phyloP scores from a whole-genome alignment of 2,329 filamentous ascomycete species.

The Penicillium corylophilum region DNA sequence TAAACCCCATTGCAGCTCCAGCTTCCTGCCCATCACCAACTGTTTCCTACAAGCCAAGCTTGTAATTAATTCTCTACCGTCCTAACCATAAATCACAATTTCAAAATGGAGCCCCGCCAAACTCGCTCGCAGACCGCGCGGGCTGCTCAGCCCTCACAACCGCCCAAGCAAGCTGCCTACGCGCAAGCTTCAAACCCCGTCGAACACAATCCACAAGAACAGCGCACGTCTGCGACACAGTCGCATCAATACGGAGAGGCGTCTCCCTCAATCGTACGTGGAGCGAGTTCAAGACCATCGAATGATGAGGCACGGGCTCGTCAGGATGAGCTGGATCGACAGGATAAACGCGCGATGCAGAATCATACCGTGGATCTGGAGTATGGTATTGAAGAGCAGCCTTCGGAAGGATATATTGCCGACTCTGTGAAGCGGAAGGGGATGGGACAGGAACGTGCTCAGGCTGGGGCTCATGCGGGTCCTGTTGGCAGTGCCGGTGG shows the following conservation, averaged over 20 bases:
- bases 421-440: conserved; percentile 29
- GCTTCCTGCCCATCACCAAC: background rate
- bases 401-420: conserved; percentile 36
- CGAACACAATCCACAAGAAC: conserved; percentile 29
- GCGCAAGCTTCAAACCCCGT: conserved; percentile 35
- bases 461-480: conserved; percentile 37
- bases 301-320: conserved; percentile 25
- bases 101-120: conserved; percentile 22
- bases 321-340: conserved; percentile 16
- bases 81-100: background rate
- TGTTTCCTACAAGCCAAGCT: background rate
- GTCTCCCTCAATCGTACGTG: conserved; percentile 24
- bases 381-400: conserved; percentile 39
- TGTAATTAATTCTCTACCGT: background rate
- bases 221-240: conserved; percentile 11
- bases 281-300: conserved; percentile 29
- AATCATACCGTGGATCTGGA: conserved; percentile 31
- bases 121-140: background rate
- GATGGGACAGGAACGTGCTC: conserved; percentile 21
- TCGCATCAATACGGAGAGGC: conserved; percentile 26
- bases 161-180: conserved; percentile 37
- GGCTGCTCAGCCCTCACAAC: conserved; percentile 27
- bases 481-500: conserved; percentile 32
- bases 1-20: background rate
- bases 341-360: conserved; percentile 17